Evolutionary conservation across 257 asterid species (phyloP).

Genomic region (Misopates orontium): DNA sequence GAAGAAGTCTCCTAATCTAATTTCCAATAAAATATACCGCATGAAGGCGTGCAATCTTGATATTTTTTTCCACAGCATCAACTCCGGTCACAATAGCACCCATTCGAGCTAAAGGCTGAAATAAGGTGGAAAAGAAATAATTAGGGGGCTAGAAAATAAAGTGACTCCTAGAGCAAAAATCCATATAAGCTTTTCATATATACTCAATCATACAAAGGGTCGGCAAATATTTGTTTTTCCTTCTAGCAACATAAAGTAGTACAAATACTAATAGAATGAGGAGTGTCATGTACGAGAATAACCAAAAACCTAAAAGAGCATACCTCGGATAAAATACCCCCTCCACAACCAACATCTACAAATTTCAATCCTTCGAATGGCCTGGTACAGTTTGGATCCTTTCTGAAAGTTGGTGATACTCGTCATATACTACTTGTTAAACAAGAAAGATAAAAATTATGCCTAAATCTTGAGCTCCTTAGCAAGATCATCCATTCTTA

Average conservation of each 20-base stretch:
- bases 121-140: not conserved
- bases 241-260: not conserved
- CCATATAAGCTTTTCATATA: not conserved
- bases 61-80: slow-evolving; percentile 95
- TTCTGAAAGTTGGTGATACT: slow-evolving; percentile 44
- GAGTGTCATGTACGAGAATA: slow-evolving; percentile 19
- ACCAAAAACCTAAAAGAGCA: slow-evolving; percentile 23
- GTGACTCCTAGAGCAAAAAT: not conserved
- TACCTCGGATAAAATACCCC: slow-evolving; percentile 96
- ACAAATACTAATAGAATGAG: slow-evolving; percentile 8
- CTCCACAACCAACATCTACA: slow-evolving; percentile 94
- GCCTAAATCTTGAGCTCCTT: not conserved
- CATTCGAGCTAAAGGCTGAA: slow-evolving; percentile 92
- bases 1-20: not conserved
- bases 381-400: slow-evolving; percentile 64
- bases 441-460: not conserved
- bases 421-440: slow-evolving; percentile 30
- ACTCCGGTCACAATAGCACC: slow-evolving; percentile 85
- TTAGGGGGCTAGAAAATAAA: not conserved
- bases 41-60: slow-evolving; percentile 79
- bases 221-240: not conserved
- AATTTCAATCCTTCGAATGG: slow-evolving; percentile 89
- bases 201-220: slow-evolving; percentile 11
- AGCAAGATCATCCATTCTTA: not conserved
- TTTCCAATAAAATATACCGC: slow-evolving; percentile 54